phyloP scores from a whole-genome alignment of 208 protist species.

The Herpetomonas samuelpessoai region DNA sequence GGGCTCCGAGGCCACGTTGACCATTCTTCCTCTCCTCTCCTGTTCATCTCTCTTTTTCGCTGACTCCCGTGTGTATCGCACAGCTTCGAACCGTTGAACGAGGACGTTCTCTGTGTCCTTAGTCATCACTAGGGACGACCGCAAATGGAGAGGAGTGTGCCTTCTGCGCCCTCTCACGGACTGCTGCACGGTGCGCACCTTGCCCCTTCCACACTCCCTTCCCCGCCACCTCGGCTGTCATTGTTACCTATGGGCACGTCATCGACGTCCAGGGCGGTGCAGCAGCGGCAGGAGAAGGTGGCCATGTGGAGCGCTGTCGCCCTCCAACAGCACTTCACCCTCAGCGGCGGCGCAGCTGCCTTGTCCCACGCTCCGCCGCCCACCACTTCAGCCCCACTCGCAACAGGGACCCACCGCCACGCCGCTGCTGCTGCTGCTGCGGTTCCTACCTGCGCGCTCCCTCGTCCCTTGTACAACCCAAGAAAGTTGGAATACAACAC shows the following conservation, averaged over 20 bases:
- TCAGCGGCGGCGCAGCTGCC: constrained; percentile 28
- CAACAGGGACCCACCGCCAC: not conserved
- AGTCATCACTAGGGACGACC: too few species aligned
- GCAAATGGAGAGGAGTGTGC: too few species aligned
- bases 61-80: not conserved
- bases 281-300: constrained; percentile 50
- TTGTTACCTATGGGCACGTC: too few species aligned
- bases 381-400: not conserved
- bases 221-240: too few species aligned
- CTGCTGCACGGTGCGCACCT: too few species aligned
- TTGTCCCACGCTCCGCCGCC: constrained; percentile 2
- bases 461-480: too few species aligned
- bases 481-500: too few species aligned
- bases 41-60: not conserved
- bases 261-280: too few species aligned
- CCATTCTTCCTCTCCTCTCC: constrained; percentile 7
- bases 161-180: too few species aligned
- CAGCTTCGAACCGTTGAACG: too few species aligned
- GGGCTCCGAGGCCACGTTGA: not conserved
- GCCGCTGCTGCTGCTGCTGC: not conserved
- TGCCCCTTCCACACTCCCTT: too few species aligned
- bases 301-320: constrained; percentile 85
- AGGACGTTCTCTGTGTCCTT: too few species aligned
- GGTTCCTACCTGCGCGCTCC: not conserved
- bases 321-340: constrained; percentile 78